Evolutionary conservation across 306 rosid species (phyloP), one percentile per base, ranked within the genome.

Genomic region (Cucumis hystrix): DNA sequence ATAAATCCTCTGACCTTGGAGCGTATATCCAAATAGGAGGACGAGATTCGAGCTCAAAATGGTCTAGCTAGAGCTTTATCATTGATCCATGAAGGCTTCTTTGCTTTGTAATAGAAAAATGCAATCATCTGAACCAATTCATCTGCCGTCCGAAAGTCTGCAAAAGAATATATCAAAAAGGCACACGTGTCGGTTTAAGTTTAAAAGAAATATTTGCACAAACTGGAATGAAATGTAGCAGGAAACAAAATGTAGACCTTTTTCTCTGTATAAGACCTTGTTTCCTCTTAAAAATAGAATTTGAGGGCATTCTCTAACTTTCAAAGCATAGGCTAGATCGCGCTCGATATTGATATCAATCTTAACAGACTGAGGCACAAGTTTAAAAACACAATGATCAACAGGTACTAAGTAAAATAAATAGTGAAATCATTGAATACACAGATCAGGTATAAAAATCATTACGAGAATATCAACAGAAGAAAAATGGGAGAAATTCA

Each of bases 91-190:
- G 87, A 84, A 62, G 98, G 98, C 85, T 83, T 90, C 87, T 87
- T 92, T 64, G 97, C 98, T 62, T 91, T 96, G 88, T 92, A 92
- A 81, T 91, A 96, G 87, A 96, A 91, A 85, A 89, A 90, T 40
- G 98, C 96, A 81, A 96, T 96, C 97, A 91, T 92, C 54, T 87
- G 89, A 80, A 96, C 98, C 85, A 92, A 72, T 74, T 96, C 98
- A 62, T 92, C 92, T 2, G 92, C 85, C 12, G 85, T 85, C 60
- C 93, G 86, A 74, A 85, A 69, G 63, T 84, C 97, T 92, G 88
- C 86, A 76, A 67, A 79, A 56, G 72, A 20, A 56, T 45, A 30
- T 43, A 59, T 37, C 60, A 55, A 21, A 23, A 0, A 71, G 58
- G 59, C 41, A 47, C 6, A 25, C 1, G 52, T 1, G 14, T 47